Conservation (phyloP, 192 early-diverging fungal species). For the Cetraspora pellucida region DNA sequence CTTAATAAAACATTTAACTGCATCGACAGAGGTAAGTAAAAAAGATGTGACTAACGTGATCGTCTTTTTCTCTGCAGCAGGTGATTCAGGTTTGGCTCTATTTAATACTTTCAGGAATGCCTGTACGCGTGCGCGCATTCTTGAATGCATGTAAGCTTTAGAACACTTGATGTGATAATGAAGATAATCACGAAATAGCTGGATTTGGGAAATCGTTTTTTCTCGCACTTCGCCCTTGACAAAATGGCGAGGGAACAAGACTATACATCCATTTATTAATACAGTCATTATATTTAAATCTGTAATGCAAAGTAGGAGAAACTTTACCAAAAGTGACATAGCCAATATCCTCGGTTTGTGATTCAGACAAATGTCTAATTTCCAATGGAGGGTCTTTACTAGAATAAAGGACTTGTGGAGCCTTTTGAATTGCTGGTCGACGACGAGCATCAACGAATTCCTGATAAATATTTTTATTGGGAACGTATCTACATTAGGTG, state of each 20-base stretch:
- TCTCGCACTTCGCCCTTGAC: conserved; percentile 69
- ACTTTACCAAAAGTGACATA: conserved; percentile 92
- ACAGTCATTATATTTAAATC: not conserved
- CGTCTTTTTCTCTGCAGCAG: conserved; percentile 74
- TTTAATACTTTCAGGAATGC: conserved; percentile 98
- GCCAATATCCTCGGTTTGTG: conserved; percentile 75
- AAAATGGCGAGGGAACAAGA: conserved; percentile 94
- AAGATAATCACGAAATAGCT: conserved; percentile 97
- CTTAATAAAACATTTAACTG: too few relatives aligned
- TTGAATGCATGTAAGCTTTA: conserved; percentile 99
- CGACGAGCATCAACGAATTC: conserved; percentile 99
- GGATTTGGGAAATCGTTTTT: conserved; percentile 93
- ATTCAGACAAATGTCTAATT: conserved; percentile 73
- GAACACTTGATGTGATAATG: conserved; percentile 99
- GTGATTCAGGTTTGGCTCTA: conserved; percentile 94
- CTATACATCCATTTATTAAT: conserved; percentile 43
- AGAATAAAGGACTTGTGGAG: conserved; percentile 95
- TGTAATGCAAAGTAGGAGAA: not conserved
- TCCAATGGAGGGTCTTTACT: conserved; percentile 93
- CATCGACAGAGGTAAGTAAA: not conserved
- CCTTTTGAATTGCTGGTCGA: conserved; percentile 83
- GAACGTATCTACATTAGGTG: not conserved
- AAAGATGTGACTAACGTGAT: conserved; percentile 39
- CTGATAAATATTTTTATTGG: conserved; percentile 39
- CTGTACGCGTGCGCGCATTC: conserved; percentile 93